phyloP scores from a whole-genome alignment of 768 basidiomycete species.

The Tylopilus intermedius region DNA sequence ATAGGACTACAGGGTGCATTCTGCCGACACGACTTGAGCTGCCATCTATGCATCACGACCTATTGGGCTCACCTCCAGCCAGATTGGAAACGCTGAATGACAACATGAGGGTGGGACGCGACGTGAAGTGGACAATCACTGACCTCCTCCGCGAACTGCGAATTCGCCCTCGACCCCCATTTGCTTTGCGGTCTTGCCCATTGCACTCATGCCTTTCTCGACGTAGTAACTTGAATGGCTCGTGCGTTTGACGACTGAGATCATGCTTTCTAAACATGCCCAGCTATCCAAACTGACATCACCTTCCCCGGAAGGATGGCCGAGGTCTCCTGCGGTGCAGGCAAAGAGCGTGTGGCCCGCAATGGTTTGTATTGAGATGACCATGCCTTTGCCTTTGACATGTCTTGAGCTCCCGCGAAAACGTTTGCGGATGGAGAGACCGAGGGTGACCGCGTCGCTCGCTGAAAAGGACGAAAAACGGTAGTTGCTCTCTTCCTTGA shows the following conservation, averaged over 20 bases:
- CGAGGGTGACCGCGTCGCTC: conserved; percentile 74
- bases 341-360: conserved; percentile 76
- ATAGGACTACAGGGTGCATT: conserved; percentile 82
- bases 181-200: conserved; percentile 72
- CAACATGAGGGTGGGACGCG: conserved; percentile 1
- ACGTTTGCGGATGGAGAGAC: conserved; percentile 77
- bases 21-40: conserved; percentile 33
- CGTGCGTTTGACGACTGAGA: conserved; percentile 71
- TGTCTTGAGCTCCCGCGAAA: conserved; percentile 71
- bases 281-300: conserved; percentile 82
- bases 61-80: conserved; percentile 58
- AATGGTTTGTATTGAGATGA: conserved; percentile 75
- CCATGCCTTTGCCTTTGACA: conserved; percentile 72
- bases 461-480: conserved; percentile 73
- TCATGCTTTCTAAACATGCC: conserved; percentile 73
- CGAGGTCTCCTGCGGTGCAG: conserved; percentile 80
- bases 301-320: conserved; percentile 56
- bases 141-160: conserved; percentile 73
- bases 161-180: conserved; percentile 64
- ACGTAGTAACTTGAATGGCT: conserved; percentile 85
- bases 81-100: conserved; percentile 73
- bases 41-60: neutral
- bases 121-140: conserved; percentile 23
- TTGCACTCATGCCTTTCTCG: conserved; percentile 80
- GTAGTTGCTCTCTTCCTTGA: conserved; percentile 64